phyloP scores from a whole-genome alignment of 1,139 yeast species.

The Pichia sp. region DNA sequence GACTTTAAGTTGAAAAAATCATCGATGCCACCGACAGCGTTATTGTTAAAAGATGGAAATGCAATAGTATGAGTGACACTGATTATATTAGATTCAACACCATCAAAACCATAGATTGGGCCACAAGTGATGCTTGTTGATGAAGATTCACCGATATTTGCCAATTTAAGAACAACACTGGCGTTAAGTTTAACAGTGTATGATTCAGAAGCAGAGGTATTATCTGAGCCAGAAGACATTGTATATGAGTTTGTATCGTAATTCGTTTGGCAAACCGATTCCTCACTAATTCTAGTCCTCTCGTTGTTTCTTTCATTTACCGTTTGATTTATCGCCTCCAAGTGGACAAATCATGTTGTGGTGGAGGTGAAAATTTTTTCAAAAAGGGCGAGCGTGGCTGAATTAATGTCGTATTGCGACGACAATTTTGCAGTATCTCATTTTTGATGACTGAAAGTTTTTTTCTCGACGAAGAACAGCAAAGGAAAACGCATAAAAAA shows the following conservation, averaged over 20 bases:
- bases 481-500: no score
- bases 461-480: no score
- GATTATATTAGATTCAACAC: conserved; percentile 39
- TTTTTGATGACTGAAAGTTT: no score
- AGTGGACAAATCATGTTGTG: no score
- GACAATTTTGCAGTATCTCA: no score
- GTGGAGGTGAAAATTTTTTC: no score
- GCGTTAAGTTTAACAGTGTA: conserved; percentile 42
- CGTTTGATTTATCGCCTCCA: no score
- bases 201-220: conserved; percentile 1
- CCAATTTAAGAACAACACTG: conserved; percentile 61
- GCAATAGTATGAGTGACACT: conserved; percentile 48
- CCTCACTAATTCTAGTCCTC: no score
- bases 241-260: neutral
- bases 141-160: conserved; percentile 67
- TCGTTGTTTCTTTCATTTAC: no score
- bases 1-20: conserved; percentile 46
- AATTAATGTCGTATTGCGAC: no score
- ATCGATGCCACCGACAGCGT: conserved; percentile 43
- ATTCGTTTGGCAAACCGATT: no score
- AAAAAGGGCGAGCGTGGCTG: no score
- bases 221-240: conserved; percentile 2
- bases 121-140: conserved; percentile 69
- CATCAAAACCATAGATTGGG: conserved; percentile 71
- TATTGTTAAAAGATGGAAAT: conserved; percentile 34